These are phyloP conservation scores for Ehretia macrophylla DNA, from an alignment of 257 asterid genomes.

Conservation along the genomic window DNA sequence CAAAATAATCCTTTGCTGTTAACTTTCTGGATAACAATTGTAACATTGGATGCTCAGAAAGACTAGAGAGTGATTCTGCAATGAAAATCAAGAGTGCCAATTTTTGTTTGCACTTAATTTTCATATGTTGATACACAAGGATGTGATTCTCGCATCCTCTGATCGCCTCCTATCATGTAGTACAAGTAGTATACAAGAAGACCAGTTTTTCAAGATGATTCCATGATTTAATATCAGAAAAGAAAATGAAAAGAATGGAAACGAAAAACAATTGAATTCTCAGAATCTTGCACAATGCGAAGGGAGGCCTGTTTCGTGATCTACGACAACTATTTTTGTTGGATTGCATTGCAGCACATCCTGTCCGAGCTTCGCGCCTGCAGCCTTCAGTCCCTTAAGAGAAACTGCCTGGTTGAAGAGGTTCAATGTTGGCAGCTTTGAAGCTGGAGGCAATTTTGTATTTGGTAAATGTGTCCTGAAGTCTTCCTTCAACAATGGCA, in stretches of 20 bases:
- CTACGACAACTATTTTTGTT: constrained; percentile 43
- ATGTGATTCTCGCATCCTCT: too few relatives aligned
- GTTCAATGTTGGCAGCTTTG: constrained; percentile 72
- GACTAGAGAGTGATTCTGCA: background rate
- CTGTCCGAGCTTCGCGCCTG: constrained; percentile 75
- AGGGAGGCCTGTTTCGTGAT: constrained; percentile 68
- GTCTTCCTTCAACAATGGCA: constrained; percentile 69
- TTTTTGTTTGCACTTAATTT: too few relatives aligned
- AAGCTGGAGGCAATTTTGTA: constrained; percentile 81
- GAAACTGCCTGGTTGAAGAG: constrained; percentile 86
- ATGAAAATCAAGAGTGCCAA: background rate
- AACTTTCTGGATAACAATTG: too few relatives aligned
- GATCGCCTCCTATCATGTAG: too few relatives aligned
- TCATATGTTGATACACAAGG: too few relatives aligned
- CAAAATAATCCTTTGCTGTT: too few relatives aligned
- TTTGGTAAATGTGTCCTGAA: constrained; percentile 56
- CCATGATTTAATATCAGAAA: background rate
- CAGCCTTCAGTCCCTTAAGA: constrained; percentile 74
- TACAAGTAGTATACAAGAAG: too few relatives aligned
- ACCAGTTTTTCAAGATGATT: too few relatives aligned
- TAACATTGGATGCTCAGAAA: too few relatives aligned
- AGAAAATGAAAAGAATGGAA: constrained; percentile 7
- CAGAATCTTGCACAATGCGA: constrained; percentile 76
- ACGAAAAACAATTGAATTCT: constrained; percentile 1
- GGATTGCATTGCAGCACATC: constrained; percentile 73